phyloP scores from a whole-genome alignment of 176 grass and related monocot genomes.

The Raddia guianensis region DNA sequence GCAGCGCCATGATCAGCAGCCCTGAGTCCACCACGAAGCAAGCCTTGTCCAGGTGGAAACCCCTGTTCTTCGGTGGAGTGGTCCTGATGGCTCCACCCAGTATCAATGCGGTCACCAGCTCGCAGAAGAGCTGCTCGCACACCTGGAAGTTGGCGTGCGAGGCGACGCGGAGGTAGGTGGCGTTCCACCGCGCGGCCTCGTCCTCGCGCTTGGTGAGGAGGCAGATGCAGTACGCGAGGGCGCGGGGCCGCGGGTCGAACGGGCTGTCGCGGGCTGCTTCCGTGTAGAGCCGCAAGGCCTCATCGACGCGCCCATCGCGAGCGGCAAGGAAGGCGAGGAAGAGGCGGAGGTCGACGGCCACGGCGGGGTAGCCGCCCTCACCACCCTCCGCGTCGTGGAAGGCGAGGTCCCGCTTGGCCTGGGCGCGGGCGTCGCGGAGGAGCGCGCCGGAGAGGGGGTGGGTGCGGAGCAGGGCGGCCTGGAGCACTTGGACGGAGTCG shows the following conservation, averaged over 20 bases:
- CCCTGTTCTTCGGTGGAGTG: background rate
- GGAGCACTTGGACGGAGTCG: slow-evolving; percentile 23
- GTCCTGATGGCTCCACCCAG: background rate
- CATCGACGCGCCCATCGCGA: slow-evolving; percentile 8
- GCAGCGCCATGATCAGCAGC: slow-evolving; percentile 18
- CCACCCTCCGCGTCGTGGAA: background rate
- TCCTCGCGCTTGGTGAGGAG: background rate
- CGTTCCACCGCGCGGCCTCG: background rate
- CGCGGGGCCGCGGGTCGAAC: slow-evolving; percentile 22
- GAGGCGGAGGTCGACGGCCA: slow-evolving; percentile 39
- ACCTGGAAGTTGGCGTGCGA: background rate
- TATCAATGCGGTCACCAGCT: slow-evolving; percentile 22
- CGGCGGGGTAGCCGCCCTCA: background rate
- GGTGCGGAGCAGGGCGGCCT: slow-evolving; percentile 18
- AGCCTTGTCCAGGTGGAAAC: background rate
- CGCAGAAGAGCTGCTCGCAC: slow-evolving; percentile 15
- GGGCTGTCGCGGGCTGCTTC: slow-evolving; percentile 31
- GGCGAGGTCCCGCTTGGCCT: slow-evolving; percentile 16
- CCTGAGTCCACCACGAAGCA: background rate
- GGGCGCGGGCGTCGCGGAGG: slow-evolving; percentile 25
- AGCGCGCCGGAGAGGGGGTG: slow-evolving; percentile 6
- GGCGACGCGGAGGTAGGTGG: slow-evolving; percentile 32
- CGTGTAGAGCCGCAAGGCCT: slow-evolving; percentile 28
- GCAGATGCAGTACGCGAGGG: slow-evolving; percentile 10
- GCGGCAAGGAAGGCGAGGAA: slow-evolving; percentile 39